A percentile compares a stretch with the other conserved stretches of the same genome.
phyloP scores from a whole-genome alignment of 1,284 basidiomycete species.

The Cryptococcus deneoformans region DNA sequence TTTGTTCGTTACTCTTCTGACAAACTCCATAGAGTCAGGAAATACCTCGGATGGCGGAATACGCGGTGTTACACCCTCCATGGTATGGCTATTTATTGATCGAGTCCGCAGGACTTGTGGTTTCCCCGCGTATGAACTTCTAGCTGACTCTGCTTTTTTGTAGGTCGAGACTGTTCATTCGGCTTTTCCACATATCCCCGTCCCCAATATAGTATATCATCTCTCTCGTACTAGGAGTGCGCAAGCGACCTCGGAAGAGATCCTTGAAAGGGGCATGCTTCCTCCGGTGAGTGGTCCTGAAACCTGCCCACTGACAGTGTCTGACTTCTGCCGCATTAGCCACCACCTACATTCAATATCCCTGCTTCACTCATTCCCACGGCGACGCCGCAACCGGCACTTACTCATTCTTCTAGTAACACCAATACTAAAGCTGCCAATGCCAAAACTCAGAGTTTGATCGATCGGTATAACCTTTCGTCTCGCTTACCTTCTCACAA shows the following conservation, averaged over 20 bases:
- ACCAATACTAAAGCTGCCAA: slow-evolving; percentile 4
- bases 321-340: slow-evolving; percentile 14
- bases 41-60: slow-evolving; percentile 23
- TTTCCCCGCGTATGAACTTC: background rate
- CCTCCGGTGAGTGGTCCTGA: slow-evolving; percentile 33
- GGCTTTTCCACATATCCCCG: slow-evolving; percentile 46
- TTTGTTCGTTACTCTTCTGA: background rate
- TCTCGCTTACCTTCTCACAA: slow-evolving; percentile 19
- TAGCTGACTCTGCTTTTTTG: background rate
- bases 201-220: slow-evolving; percentile 44
- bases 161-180: slow-evolving; percentile 47
- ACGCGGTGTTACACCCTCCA: slow-evolving; percentile 34
- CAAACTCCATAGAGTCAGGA: slow-evolving; percentile 10
- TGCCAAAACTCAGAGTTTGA: slow-evolving; percentile 23
- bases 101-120: background rate
- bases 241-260: slow-evolving; percentile 47
- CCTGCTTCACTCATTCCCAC: slow-evolving; percentile 24
- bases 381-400: slow-evolving; percentile 8
- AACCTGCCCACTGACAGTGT: background rate
- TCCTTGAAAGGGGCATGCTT: slow-evolving; percentile 43
- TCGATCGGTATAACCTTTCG: slow-evolving; percentile 37
- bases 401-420: background rate
- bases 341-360: slow-evolving; percentile 28
- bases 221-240: slow-evolving; percentile 45
- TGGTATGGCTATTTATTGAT: slow-evolving; percentile 25